A percentile compares a stretch with the other conserved stretches of the same genome.
These are phyloP conservation scores for Berkeleyomyces rouxiae DNA, from an alignment of 2,329 filamentous ascomycete species.

Conservation along the genomic window DNA sequence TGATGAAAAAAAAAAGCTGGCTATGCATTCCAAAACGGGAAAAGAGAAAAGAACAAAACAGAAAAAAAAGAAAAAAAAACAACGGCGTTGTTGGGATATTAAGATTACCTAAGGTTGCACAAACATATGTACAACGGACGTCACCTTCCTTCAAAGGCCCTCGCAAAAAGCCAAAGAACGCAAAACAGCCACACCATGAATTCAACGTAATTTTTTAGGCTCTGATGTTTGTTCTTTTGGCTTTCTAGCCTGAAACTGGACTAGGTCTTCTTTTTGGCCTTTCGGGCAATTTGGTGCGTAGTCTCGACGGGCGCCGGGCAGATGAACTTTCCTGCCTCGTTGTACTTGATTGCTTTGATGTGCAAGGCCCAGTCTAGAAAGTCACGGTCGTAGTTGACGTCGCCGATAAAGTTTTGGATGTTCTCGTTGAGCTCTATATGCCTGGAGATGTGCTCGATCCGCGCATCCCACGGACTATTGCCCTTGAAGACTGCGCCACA, in stretches of 20 bases:
- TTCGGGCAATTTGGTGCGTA: conserved; percentile 2
- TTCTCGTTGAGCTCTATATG: conserved; percentile 47
- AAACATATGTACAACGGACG: not conserved
- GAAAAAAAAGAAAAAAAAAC: not conserved
- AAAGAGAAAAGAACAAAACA: not conserved
- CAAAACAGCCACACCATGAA: too few relatives aligned
- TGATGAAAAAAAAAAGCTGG: not conserved
- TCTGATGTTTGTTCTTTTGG: too few relatives aligned
- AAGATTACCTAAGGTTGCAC: not conserved
- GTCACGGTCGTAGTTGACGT: not conserved
- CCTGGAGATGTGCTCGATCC: conserved; percentile 74
- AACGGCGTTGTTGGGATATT: not conserved
- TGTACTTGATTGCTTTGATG: not conserved
- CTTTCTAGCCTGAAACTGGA: not conserved
- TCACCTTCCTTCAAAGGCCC: too few relatives aligned
- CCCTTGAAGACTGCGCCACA: conserved; percentile 48
- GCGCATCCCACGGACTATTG: conserved; percentile 52
- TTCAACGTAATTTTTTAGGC: too few relatives aligned
- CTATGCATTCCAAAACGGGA: not conserved
- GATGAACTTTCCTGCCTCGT: not conserved
- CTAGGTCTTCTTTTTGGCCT: not conserved
- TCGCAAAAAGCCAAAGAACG: too few relatives aligned
- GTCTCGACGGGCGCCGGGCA: conserved; percentile 3
- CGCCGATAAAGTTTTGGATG: not conserved
- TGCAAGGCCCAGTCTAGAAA: not conserved